These are phyloP conservation scores for Bertia moriformis DNA, from an alignment of 2,329 filamentous ascomycete genomes.

Conservation along the genomic window DNA sequence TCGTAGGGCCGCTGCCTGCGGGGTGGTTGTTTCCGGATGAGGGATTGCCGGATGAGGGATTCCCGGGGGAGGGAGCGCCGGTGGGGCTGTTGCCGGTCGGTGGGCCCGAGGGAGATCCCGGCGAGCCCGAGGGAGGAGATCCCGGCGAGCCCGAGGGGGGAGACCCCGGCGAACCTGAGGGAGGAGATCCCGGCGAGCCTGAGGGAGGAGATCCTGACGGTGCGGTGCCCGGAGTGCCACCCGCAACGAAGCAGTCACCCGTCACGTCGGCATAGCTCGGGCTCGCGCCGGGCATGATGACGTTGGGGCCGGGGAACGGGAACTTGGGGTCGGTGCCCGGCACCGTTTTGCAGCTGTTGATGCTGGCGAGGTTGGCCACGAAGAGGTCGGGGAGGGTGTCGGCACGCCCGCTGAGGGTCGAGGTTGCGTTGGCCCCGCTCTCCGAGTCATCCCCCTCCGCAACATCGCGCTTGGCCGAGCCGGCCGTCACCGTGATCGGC, in stretches of 20 bases:
- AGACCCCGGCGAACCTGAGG: no score
- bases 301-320: constrained; percentile 43
- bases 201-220: no score
- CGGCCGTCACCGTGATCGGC: constrained; percentile 37
- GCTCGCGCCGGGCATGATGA: constrained; percentile 21
- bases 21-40: no score
- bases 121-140: neutral
- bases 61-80: neutral
- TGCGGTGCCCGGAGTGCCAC: constrained; percentile 10
- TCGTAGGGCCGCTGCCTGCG: no score
- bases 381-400: constrained; percentile 48
- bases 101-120: neutral
- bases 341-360: constrained; percentile 35
- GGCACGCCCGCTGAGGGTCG: constrained; percentile 26
- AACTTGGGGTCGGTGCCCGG: constrained; percentile 39
- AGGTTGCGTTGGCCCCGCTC: constrained; percentile 9
- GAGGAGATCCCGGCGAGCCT: no score
- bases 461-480: constrained; percentile 9
- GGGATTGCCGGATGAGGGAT: no score
- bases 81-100: no score
- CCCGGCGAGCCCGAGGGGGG: neutral
- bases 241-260: constrained; percentile 12
- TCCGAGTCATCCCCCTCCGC: constrained; percentile 15
- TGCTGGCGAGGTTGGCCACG: constrained; percentile 42
- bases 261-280: constrained; percentile 14